Evolutionary conservation across 2,329 filamentous ascomycete species (phyloP), one percentile per base, ranked within the genome.

Genomic region (Diaporthe australafricana): DNA sequence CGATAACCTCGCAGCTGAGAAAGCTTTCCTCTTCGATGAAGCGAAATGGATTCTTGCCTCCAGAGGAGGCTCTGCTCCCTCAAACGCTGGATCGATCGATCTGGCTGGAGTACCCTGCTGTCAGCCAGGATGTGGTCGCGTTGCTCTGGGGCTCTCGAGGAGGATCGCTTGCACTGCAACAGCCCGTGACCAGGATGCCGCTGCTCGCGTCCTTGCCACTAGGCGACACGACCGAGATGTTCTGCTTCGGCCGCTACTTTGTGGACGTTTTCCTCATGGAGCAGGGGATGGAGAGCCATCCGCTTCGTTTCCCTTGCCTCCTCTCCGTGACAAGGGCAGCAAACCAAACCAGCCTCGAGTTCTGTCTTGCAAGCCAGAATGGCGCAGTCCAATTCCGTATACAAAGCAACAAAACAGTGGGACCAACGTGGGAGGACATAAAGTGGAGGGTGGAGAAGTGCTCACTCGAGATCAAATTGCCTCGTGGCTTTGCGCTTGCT

Each of bases 11-110:
- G 47, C 91, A 91, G 77, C 82, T 98, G 74, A 91, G 90, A 72
- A 93, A 95, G 73, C 82, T 98, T 48, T 86, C 93, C 5, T 88
- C 92, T 76, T 97, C 94, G 0, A 97, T 98, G 92, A 92, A 93
- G 80, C 87, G 93, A 67, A 97, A 97, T 77, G 90, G 91, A 27
- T 91, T 96, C 71, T 85, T 98, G 76, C 92, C 94, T 0, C 88
- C 92, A 0, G 88, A 92, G 68, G 89, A 92, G 60, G 84, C 89
- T 0, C 88, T 91, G 53, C 85, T 95, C n/a, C 92, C 92, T 1
- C 93, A 94, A 77, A 90, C 91, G 1, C 91, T 96, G 73, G 93
- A 98, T 78, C 93, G 93, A 68, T 90, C 89, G 0, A 92, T 97
- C 48, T 98, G 94, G 94, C 79, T 95, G 20, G 88, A 91, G 70